These are phyloP conservation scores for Dipodascopsis tothii DNA, from an alignment of 805 yeast species.

Conservation along the genomic window DNA sequence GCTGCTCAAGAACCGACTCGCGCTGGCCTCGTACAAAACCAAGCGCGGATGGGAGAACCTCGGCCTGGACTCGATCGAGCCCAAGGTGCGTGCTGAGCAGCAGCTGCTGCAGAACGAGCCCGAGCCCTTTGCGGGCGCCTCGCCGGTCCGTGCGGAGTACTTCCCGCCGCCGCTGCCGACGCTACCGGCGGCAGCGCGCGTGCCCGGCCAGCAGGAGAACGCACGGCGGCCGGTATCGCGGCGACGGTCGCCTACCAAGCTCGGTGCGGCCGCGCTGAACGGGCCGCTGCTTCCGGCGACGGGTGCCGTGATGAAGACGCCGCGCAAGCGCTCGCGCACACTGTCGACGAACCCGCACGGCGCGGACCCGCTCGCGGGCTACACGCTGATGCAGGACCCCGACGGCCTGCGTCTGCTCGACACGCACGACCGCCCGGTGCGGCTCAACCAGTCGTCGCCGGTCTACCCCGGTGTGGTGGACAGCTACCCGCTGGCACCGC, in stretches of 20 bases:
- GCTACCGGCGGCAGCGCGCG: neutral
- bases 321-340: constrained; percentile 1
- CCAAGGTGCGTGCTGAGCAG: constrained; percentile 24
- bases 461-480: constrained; percentile 15
- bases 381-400: neutral
- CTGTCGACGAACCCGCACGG: neutral
- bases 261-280: neutral
- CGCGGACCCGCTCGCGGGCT: neutral
- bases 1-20: constrained; percentile 37
- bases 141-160: too few relatives aligned
- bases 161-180: neutral
- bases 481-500: neutral
- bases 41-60: constrained; percentile 36
- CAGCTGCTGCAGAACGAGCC: neutral
- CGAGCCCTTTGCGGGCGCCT: neutral
- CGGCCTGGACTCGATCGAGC: constrained; percentile 33
- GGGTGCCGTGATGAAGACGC: neutral
- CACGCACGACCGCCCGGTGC: constrained; percentile 1
- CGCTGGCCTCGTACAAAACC: constrained; percentile 37
- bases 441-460: constrained; percentile 20
- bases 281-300: too few relatives aligned
- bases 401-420: neutral
- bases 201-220: neutral
- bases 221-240: neutral
- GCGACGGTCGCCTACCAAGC: neutral